Evolutionary conservation across 176 grass and related monocot species (phyloP).

Genomic region (Elymus sibiricus): DNA sequence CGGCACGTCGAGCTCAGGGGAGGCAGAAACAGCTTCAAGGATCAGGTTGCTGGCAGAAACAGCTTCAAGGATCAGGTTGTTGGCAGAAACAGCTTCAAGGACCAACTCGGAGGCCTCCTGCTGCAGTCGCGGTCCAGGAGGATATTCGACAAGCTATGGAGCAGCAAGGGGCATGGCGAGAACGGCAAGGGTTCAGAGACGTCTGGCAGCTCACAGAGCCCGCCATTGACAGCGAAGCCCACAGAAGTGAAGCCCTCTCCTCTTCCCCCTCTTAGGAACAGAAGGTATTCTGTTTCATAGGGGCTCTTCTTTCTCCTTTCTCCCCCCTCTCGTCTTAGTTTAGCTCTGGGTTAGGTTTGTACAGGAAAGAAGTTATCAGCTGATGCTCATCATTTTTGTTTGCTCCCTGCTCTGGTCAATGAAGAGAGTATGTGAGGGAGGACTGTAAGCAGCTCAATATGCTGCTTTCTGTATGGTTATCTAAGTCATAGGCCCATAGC

Average conservation of each 20-base stretch:
- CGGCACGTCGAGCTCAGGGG: slow-evolving; percentile 45
- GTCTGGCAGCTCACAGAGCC: slow-evolving; percentile 85
- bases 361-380: slow-evolving; percentile 46
- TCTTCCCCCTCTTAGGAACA: slow-evolving; percentile 61
- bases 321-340: neutral
- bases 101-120: slow-evolving; percentile 48
- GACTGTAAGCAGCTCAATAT: slow-evolving; percentile 29
- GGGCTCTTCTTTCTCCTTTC: neutral
- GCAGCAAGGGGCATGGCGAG: slow-evolving; percentile 67
- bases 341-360: slow-evolving; percentile 56
- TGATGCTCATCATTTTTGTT: slow-evolving; percentile 38
- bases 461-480: slow-evolving; percentile 36
- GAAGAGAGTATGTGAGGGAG: neutral
- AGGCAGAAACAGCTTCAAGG: slow-evolving; percentile 21
- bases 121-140: slow-evolving; percentile 75
- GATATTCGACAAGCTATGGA: slow-evolving; percentile 91
- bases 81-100: slow-evolving; percentile 53
- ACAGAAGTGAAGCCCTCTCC: slow-evolving; percentile 53
- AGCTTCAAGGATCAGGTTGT: slow-evolving; percentile 55
- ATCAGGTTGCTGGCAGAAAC: slow-evolving; percentile 10
- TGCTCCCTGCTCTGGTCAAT: slow-evolving; percentile 19
- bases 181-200: slow-evolving; percentile 76
- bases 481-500: slow-evolving; percentile 20
- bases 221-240: slow-evolving; percentile 57
- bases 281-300: slow-evolving; percentile 88